These are phyloP conservation scores for Cyberlindnera veronae DNA, from an alignment of 805 yeast genomes.

Conservation along the genomic window DNA sequence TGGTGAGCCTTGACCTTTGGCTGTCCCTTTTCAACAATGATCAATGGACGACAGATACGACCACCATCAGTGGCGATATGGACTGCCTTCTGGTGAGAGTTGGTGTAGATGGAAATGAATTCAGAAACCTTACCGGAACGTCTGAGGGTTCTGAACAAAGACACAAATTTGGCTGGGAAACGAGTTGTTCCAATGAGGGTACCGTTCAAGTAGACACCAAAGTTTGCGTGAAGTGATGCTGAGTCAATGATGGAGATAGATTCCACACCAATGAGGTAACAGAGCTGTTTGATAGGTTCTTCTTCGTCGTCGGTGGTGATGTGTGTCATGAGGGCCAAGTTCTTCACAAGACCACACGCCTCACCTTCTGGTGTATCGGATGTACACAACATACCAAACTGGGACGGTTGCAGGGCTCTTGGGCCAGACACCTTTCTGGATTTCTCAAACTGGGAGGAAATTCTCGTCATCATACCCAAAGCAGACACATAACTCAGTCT, in stretches of 20 bases:
- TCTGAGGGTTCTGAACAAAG: slow-evolving; percentile 73
- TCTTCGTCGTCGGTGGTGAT: slow-evolving; percentile 98
- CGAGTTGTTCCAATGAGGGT: slow-evolving; percentile 88
- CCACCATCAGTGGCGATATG: slow-evolving; percentile 99
- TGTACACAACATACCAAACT: slow-evolving; percentile 98
- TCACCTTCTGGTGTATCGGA: slow-evolving; percentile 99
- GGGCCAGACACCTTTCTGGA: slow-evolving; percentile 98
- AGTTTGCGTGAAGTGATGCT: slow-evolving; percentile 75
- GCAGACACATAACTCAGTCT: slow-evolving; percentile 92
- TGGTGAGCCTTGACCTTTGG: slow-evolving; percentile 74
- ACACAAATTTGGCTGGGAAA: slow-evolving; percentile 79
- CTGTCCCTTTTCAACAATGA: slow-evolving; percentile 72
- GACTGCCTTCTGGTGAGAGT: slow-evolving; percentile 86
- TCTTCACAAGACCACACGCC: slow-evolving; percentile 98
- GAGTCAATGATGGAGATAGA: slow-evolving; percentile 79
- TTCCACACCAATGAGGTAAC: slow-evolving; percentile 86
- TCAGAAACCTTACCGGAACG: slow-evolving; percentile 83
- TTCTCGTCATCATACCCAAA: slow-evolving; percentile 98
- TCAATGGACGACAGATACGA: slow-evolving; percentile 93
- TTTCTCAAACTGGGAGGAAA: slow-evolving; percentile 97
- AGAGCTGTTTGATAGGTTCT: slow-evolving; percentile 73
- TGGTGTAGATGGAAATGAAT: slow-evolving; percentile 86
- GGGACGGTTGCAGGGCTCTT: slow-evolving; percentile 97
- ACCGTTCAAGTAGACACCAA: slow-evolving; percentile 89
- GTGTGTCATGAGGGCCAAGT: slow-evolving; percentile 96